Base-by-base conservation (phyloP, 305 asterid species). In the Fraxinus platypoda region DNA sequence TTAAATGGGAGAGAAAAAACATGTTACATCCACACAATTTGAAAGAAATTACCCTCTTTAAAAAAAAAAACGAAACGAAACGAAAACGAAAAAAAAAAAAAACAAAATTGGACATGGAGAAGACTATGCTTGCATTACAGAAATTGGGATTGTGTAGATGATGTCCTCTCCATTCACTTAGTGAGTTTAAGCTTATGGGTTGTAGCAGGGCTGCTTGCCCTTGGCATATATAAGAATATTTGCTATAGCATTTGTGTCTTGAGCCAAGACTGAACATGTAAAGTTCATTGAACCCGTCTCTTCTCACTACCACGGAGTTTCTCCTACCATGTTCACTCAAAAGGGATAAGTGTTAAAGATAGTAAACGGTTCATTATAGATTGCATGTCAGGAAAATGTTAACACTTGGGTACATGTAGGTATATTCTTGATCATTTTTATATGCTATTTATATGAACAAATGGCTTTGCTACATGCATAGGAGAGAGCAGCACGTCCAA, bases 261-360 rank as follows among this genome's bases (percentile, higher is more conserved):
- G 97, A 92, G 71, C 95, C 98, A 5, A 98, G 97, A 81, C 98
- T 93, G 64, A 90, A 83, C 87, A 91, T 33, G 85, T 92, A 95
- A 77, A 91, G 75, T 89, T 95, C 98, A 9, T 88, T 70, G 83
- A 93, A 94, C 37, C 98, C 98, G n/a, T 89, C 83, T 80, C 97
- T 86, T 81, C 82, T 87, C 66, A 92, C 81, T 3, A 52, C 77
- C 66, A 94, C 89, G 0, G 97, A 94, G 86, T 95, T 93, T 85
- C 95, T 90, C 83, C 91, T 88, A 8, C 98, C 98, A 96, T 93
- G 92, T 80, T 72, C 30, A 57, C 80, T 74, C 37, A 71, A 73
- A 34, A 74, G 23, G 81, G 31, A 84, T 38, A n/a, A 41, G 81
- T 2, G 19, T 15, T 49, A 13, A 3, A 49, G 59, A 49, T 49